Evolutionary conservation across 208 protist species (phyloP).

Genomic region (Novymonas esmeraldas): DNA sequence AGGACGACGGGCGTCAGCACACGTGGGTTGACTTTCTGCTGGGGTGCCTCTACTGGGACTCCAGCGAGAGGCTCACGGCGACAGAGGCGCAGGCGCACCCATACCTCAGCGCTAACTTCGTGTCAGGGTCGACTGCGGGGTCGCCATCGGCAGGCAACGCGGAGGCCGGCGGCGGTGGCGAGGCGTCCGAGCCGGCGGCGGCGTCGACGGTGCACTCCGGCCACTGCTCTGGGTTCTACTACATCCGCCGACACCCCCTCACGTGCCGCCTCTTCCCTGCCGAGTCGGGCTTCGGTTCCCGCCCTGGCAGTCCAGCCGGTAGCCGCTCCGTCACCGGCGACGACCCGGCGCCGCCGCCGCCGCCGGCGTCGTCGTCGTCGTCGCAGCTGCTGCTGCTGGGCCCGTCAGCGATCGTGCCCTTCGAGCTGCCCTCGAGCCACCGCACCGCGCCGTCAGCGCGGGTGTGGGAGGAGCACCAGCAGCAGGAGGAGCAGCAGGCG

Average conservation of each 20-base stretch:
- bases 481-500: slow-evolving; percentile 4
- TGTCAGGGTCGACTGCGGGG: not conserved
- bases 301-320: not conserved
- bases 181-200: not conserved
- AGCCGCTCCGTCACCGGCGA: not conserved
- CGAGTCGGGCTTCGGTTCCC: not conserved
- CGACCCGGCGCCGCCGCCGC: not conserved
- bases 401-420: slow-evolving; percentile 20
- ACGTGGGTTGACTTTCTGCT: slow-evolving; percentile 53
- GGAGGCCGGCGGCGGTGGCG: not conserved
- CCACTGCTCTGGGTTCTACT: slow-evolving; percentile 41
- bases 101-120: slow-evolving; percentile 35
- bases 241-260: slow-evolving; percentile 45
- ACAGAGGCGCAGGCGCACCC: slow-evolving; percentile 60
- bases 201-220: not conserved
- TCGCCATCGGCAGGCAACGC: not conserved
- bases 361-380: not conserved
- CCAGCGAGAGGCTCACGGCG: slow-evolving; percentile 57
- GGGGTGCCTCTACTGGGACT: slow-evolving; percentile 63
- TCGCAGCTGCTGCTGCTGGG: slow-evolving; percentile 12
- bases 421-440: slow-evolving; percentile 29
- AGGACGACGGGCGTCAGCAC: slow-evolving; percentile 3
- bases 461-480: slow-evolving; percentile 31
- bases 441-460: slow-evolving; percentile 22
- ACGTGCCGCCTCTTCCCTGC: slow-evolving; percentile 21